Evolutionary conservation across 257 asterid species (phyloP).

Genomic region (Jasminum sambac): DNA sequence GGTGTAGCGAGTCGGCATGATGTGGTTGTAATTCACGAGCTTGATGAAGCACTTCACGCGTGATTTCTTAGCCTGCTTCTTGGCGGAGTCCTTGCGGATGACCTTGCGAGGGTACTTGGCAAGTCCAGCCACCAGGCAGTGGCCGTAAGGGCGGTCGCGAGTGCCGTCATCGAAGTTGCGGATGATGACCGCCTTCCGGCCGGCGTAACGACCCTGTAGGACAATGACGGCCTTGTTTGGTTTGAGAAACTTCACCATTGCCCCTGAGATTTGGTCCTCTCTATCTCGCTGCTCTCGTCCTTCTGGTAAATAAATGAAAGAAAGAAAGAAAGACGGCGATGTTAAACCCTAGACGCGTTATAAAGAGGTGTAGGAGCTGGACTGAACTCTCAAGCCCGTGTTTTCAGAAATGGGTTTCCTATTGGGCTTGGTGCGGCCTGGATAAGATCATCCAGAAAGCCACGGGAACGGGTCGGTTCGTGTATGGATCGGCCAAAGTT

Average conservation of each 20-base stretch:
- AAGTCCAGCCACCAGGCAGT: constrained; percentile 1
- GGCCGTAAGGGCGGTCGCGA: constrained; percentile 1
- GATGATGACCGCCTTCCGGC: not conserved
- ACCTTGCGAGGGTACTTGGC: constrained; percentile 8
- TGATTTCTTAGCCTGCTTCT: constrained; percentile 5
- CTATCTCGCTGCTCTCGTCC: not conserved
- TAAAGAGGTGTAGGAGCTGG: not conserved
- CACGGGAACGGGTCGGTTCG: too few relatives aligned
- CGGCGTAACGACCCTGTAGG: not conserved
- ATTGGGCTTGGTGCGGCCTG: not conserved
- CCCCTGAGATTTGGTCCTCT: not conserved
- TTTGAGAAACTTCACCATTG: constrained; percentile 4
- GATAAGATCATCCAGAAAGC: too few relatives aligned
- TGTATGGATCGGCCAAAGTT: too few relatives aligned
- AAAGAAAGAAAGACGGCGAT: not conserved
- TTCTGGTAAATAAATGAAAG: not conserved
- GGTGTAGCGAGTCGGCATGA: constrained; percentile 5
- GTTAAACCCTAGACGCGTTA: not conserved
- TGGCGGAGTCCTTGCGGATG: not conserved
- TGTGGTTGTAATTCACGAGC: constrained; percentile 6
- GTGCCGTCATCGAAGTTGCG: constrained; percentile 3
- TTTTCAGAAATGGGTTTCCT: not conserved
- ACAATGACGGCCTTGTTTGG: not conserved
- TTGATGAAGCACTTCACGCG: constrained; percentile 2
- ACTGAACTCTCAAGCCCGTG: not conserved